Evolutionary conservation across 257 asterid genomes (phyloP), one percentile per base, ranked within the genome.

Genomic region (Nicotiana tabacum): DNA sequence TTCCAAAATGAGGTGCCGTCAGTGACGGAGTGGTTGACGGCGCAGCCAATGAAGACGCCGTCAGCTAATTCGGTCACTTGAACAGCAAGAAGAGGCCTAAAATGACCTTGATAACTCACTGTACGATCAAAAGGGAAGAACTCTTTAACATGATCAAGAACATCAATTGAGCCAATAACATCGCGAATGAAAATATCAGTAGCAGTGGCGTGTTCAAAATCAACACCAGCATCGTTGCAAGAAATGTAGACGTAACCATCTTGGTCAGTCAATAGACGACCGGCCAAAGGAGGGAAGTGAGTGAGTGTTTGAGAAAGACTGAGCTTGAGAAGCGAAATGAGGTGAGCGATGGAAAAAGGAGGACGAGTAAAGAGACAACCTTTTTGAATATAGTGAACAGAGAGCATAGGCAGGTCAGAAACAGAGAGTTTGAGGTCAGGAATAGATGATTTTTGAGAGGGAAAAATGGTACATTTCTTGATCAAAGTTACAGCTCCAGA

Each of bases 1-100:
- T 93, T 89, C 93, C 94, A 93, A 70, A 91, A 85, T 4, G 95
- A 93, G 0, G 95, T 93, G 9, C 97, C 97, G 6, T 93, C 97
- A 0, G 86, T 80, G 0, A 93, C 91, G 69, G 97, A 91, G 85
- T 93, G 97, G 84, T 91, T 90, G 10, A 91, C 91, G 80, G 94
- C 43, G 90, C 95, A 93, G 18, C 90, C 92, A 27, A 93, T 90
- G 77, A 93, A 93, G 8, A 93, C 85, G 21, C 97, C 96, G 77
- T 93, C 96, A 21, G 87, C 90, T 4, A 93, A 83, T 82, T 90
- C 97, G 78, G 97, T 93, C 30, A 90, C 90, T 82, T 91, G 94
- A 1, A 93, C 93, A 0, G 94, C 88, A 13, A 90, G 83, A 56
- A 93, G 83, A 1, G 97, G 95, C 27, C 82, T 65, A 11, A 84